phyloP scores from a whole-genome alignment of 495 filamentous ascomycete genomes.

The Talaromyces liani region DNA sequence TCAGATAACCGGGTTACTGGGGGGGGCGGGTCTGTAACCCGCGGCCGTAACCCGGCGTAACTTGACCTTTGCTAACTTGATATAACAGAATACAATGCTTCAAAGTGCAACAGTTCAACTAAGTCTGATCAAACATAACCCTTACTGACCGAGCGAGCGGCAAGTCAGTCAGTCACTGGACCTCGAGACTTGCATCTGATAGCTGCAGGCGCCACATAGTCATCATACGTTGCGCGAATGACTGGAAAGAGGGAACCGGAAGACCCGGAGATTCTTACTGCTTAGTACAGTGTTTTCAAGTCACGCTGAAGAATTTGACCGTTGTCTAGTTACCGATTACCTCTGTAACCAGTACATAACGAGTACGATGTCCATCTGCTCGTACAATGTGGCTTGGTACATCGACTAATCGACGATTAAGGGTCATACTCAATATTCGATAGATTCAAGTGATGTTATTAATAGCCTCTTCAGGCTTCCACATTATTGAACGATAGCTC shows the following conservation, averaged over 20 bases:
- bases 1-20: too few species aligned
- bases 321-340: background rate
- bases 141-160: background rate
- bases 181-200: background rate
- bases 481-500: background rate
- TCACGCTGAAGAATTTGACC: background rate
- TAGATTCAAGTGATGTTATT: background rate
- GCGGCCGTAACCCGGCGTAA: too few species aligned
- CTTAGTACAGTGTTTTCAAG: background rate
- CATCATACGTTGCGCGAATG: constrained; percentile 1
- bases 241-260: background rate
- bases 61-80: background rate
- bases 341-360: too few species aligned
- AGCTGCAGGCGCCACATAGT: background rate
- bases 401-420: background rate
- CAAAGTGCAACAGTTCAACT: background rate
- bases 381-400: background rate
- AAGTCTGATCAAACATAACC: background rate
- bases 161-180: background rate
- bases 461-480: background rate
- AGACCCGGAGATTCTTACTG: background rate
- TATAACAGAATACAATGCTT: background rate
- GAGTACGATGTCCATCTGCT: background rate
- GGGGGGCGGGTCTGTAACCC: too few species aligned
- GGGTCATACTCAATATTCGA: background rate